These are phyloP conservation scores for Galerina marginata DNA, from an alignment of 768 basidiomycete genomes.

Conservation along the genomic window DNA sequence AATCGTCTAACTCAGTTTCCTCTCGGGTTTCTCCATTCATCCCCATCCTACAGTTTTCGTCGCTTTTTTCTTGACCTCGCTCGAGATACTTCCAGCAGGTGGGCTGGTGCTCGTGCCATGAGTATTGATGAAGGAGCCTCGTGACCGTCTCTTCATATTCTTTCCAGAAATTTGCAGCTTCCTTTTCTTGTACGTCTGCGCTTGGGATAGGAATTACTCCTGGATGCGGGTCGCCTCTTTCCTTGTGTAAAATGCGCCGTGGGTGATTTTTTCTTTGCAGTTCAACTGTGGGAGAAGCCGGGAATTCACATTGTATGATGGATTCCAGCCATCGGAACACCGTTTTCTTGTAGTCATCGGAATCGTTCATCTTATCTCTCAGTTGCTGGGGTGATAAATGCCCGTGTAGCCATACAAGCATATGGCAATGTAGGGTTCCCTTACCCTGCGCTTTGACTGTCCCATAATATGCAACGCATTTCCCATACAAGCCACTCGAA, in stretches of 20 bases:
- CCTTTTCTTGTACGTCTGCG: neutral
- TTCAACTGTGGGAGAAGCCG: neutral
- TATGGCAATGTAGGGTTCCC: neutral
- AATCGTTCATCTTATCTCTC: neutral
- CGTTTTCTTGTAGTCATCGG: slow-evolving; percentile 1
- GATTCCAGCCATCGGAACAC: slow-evolving; percentile 15
- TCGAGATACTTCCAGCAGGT: slow-evolving; percentile 22
- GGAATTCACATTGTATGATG: slow-evolving; percentile 6
- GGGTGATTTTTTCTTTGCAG: neutral
- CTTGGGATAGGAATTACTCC: slow-evolving; percentile 1
- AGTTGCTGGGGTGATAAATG: neutral
- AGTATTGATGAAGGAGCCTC: neutral
- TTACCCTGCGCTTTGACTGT: neutral
- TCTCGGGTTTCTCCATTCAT: slow-evolving; percentile 6
- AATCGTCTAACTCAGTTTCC: neutral
- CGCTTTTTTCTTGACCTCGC: slow-evolving; percentile 3
- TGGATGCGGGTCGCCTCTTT: slow-evolving; percentile 12
- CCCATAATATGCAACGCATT: neutral
- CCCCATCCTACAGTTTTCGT: slow-evolving; percentile 12
- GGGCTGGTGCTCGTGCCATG: slow-evolving; percentile 17
- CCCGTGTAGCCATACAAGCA: neutral
- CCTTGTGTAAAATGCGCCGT: neutral
- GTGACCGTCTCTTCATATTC: slow-evolving; percentile 1
- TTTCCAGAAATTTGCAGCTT: slow-evolving; percentile 3
- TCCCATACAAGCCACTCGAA: neutral